A percentile compares a stretch with the other conserved stretches of the same genome.
Evolutionary conservation across 805 yeast genomes (phyloP).

Genomic region (Metschnikowia colocasiae): DNA sequence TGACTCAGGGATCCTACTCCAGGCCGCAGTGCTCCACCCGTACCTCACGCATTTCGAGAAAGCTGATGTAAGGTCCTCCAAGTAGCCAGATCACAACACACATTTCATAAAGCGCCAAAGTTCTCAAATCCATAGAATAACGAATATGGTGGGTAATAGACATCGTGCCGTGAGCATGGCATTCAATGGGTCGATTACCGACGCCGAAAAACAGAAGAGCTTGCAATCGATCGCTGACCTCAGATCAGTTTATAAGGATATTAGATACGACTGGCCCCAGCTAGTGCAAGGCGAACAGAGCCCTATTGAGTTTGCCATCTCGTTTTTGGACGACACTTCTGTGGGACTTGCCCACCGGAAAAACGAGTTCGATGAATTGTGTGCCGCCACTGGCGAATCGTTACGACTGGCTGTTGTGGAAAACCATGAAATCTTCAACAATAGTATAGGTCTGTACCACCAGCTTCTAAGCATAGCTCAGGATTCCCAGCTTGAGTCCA

Average conservation of each 20-base stretch:
- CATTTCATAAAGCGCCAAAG: background rate
- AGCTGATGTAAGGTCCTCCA: background rate
- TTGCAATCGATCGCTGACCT: constrained; percentile 27
- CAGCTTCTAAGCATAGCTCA: constrained; percentile 59
- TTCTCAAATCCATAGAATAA: background rate
- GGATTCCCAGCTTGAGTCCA: constrained; percentile 59
- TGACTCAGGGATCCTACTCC: background rate
- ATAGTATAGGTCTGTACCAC: constrained; percentile 80
- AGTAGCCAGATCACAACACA: background rate
- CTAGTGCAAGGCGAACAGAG: constrained; percentile 49
- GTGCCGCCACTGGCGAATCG: constrained; percentile 51
- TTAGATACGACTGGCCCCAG: constrained; percentile 45
- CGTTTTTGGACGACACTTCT: constrained; percentile 79
- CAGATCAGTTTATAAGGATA: constrained; percentile 33
- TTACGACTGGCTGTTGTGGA: constrained; percentile 72
- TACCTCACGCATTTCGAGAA: constrained; percentile 6
- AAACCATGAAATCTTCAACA: constrained; percentile 80
- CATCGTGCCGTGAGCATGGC: constrained; percentile 24
- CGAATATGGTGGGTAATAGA: constrained; percentile 20
- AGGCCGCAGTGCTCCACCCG: constrained; percentile 1
- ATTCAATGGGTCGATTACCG: constrained; percentile 19
- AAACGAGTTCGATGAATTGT: constrained; percentile 61
- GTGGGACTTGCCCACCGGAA: constrained; percentile 83
- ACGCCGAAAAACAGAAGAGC: constrained; percentile 17
- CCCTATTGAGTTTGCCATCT: constrained; percentile 81